Evolutionary conservation across 306 rosid genomes (phyloP), one percentile per base, ranked within the genome.

Genomic region (Acacia melanoxylon): DNA sequence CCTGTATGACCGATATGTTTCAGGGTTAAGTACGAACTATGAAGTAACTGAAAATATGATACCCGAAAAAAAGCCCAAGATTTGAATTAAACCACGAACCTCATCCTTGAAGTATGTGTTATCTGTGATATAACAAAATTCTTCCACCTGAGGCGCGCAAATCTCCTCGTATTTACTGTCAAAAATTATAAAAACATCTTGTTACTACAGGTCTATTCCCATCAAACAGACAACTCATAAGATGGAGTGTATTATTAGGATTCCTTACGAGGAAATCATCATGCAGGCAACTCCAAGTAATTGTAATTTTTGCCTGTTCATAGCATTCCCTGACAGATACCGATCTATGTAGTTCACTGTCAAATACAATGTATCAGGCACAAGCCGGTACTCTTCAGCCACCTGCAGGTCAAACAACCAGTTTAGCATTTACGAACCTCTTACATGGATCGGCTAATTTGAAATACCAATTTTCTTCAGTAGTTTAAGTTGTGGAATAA

Each of bases 261-360:
- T 56, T 75, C 61, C 99, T 92, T 93, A 95, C 99, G 98, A 93
- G 79, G 99, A 98, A 89, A 95, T 91, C 99, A 95, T 95, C 99
- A 95, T 95, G 83, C 93, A 95, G 72, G 98, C 96, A 56, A 95
- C 97, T 48, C 99, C 99, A 31, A 95, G 97, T 86, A 93, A 86
- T 83, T 95, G 99, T 70, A 95, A 71, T 49, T 86, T 87, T 82
- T 95, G 98, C 68, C 99, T 87, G 58, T 89, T 92, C 98, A 95
- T 92, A 25, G 81, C 76, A 80, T 95, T 95, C 68, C 99, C 99
- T 6, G 97, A 92, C 22, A 95, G 99, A 86, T 92, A 95, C 68
- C 99, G 78, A 74, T 95, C 99, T 24, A 93, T 89, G 91, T 93
- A 95, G 85, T 95, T 95, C 79, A 95, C 89, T 4, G 98, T 93